Base-by-base conservation (phyloP, 179 eudicot species). In the Sideroxylon spinosum region DNA sequence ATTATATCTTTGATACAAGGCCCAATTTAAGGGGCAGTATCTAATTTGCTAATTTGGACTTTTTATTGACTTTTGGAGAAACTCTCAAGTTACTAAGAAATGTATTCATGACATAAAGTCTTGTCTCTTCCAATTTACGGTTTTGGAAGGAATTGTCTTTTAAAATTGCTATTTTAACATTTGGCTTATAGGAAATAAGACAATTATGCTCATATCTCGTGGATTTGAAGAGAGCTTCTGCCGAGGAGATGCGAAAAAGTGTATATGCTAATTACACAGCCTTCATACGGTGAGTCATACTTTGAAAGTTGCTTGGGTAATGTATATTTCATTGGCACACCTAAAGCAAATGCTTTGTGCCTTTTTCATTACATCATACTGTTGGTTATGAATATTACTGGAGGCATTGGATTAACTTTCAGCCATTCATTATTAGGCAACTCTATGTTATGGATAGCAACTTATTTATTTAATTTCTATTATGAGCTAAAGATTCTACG, bases 171-270 rank as follows among this genome's bases (percentile, higher is more conserved):
- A 14, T 75, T 60, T 61, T 76, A 22, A 48, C 48, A 44, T 17
- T 0, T 8, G 26, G 37, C 67, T 72, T 22, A 22, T 86, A 95
- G 99, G 99, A 92, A 81, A 86, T 93, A 76, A 90, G 89, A 83
- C 88, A 89, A 32, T 78, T 94, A 78, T 92, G 96, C 79, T 76
- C 84, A 14, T 83, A 88, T 82, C 93, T 96, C 20, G 78, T 93
- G 87, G 99, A 95, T 62, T 70, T 95, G 74, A 92, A 95, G 86
- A 90, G 82, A 78, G 96, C 91, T 65, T 93, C 99, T 52, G 98
- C 99, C 3, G 99, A 95, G 84, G 99, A 95, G 85, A 93, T 95
- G 98, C 93, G 99, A 13, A 89, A 86, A 87, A 93, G 97, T 84
- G 99, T 95, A 32, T 95, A 89, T 81, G 97, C 99, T 67, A 93